Percentiles rank a stretch among this genome's conserved stretches.
phyloP scores from a whole-genome alignment of 768 basidiomycete species.

The Dictyophora rubrovolvata region DNA sequence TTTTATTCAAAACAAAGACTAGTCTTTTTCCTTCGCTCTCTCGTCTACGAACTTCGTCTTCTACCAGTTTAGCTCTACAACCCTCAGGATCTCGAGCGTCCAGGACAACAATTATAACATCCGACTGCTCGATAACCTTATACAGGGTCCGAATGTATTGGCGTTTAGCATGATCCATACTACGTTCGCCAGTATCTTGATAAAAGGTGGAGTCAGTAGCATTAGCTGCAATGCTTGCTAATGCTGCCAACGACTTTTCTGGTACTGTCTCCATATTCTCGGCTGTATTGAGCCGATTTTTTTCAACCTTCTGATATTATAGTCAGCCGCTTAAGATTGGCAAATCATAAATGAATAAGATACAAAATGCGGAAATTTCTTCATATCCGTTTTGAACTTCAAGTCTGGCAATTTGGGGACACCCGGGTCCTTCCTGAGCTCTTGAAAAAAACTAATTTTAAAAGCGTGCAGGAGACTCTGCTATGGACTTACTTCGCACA shows the following conservation, averaged over 20 bases:
- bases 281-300: background rate
- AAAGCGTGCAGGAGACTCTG: no score
- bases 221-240: constrained; percentile 41
- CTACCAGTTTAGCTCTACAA: constrained; percentile 82
- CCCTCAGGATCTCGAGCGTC: constrained; percentile 96
- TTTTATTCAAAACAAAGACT: constrained; percentile 93
- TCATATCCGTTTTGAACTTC: constrained; percentile 46
- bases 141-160: constrained; percentile 73
- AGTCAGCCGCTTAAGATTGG: constrained; percentile 7
- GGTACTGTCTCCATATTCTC: constrained; percentile 50
- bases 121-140: constrained; percentile 89
- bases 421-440: constrained; percentile 83
- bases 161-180: constrained; percentile 42
- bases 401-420: constrained; percentile 73
- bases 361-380: constrained; percentile 32
- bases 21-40: constrained; percentile 86
- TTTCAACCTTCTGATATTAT: constrained; percentile 6
- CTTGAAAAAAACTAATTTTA: constrained; percentile 28
- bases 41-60: constrained; percentile 78
- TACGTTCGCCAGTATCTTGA: constrained; percentile 4
- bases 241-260: constrained; percentile 56
- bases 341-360: background rate
- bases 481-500: background rate
- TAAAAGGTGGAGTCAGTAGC: constrained; percentile 11
- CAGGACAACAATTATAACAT: constrained; percentile 81